phyloP scores from a whole-genome alignment of 371 early-diverging fungal genomes.

The Apophysomyces trapeziformis region DNA sequence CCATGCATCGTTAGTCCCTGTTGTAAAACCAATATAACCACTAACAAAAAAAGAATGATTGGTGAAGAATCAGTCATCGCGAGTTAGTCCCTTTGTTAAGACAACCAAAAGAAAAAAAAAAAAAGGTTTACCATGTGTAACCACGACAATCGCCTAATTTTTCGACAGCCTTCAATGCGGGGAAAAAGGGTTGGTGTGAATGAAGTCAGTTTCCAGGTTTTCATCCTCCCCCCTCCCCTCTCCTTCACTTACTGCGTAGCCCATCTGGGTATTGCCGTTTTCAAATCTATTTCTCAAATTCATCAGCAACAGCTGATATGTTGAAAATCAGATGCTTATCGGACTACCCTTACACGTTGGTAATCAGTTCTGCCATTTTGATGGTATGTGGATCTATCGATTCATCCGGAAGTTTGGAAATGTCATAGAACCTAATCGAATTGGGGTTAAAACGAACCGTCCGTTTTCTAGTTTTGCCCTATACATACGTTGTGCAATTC shows the following conservation, averaged over 20 bases:
- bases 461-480: background rate
- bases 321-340: background rate
- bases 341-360: slow-evolving; percentile 43
- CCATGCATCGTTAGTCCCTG: slow-evolving; percentile 62
- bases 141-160: slow-evolving; percentile 52
- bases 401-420: slow-evolving; percentile 35
- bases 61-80: background rate
- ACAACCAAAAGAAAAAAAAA: too few relatives aligned
- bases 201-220: background rate
- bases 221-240: background rate
- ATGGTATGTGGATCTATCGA: slow-evolving; percentile 32
- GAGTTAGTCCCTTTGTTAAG: too few relatives aligned
- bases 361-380: slow-evolving; percentile 51
- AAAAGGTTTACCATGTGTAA: slow-evolving; percentile 40
- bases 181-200: too few relatives aligned
- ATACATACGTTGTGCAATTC: slow-evolving; percentile 47
- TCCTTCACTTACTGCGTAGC: slow-evolving; percentile 42
- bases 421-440: slow-evolving; percentile 42
- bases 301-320: background rate
- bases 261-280: slow-evolving; percentile 49
- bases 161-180: slow-evolving; percentile 32
- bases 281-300: slow-evolving; percentile 35
- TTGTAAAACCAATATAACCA: slow-evolving; percentile 66
- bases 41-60: slow-evolving; percentile 22
- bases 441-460: background rate